Percentiles rank a stretch among this genome's conserved stretches.
These are phyloP conservation scores for Solanum chiquidenum DNA, from an alignment of 257 asterid species.

Conservation along the genomic window DNA sequence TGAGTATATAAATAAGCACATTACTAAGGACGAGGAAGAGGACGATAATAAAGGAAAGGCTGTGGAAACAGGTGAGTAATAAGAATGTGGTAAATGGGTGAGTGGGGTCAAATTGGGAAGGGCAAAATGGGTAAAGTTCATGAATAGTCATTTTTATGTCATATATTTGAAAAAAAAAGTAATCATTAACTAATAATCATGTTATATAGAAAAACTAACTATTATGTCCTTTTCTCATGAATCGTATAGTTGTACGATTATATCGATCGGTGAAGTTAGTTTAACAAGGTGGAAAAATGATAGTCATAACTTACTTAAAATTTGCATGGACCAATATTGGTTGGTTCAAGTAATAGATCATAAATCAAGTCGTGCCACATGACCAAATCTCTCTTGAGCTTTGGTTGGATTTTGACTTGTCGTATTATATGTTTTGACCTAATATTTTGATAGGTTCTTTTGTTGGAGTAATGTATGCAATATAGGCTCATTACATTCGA, in stretches of 20 bases:
- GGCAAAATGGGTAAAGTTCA: not conserved
- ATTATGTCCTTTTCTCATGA: not conserved
- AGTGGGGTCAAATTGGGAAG: not conserved
- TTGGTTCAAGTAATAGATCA: not conserved
- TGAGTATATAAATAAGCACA: conserved; percentile 3
- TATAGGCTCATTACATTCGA: not conserved
- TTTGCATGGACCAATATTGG: not conserved
- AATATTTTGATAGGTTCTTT: not conserved
- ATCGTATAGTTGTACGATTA: not conserved
- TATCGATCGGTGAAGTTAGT: too few species aligned
- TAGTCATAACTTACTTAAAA: not conserved
- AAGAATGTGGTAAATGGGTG: not conserved
- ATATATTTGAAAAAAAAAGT: not conserved
- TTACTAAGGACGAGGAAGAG: not conserved
- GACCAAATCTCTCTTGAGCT: not conserved
- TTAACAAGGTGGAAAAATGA: not conserved
- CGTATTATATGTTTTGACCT: not conserved
- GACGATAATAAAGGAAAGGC: not conserved
- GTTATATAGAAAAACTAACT: not conserved
- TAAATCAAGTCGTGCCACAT: not conserved
- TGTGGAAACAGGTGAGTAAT: not conserved
- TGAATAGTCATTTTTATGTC: not conserved
- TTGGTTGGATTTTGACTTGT: not conserved
- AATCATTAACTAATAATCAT: not conserved
- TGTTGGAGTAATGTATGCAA: not conserved